These are phyloP conservation scores for Backusella westeae DNA, from an alignment of 192 early-diverging fungal genomes.

Conservation along the genomic window DNA sequence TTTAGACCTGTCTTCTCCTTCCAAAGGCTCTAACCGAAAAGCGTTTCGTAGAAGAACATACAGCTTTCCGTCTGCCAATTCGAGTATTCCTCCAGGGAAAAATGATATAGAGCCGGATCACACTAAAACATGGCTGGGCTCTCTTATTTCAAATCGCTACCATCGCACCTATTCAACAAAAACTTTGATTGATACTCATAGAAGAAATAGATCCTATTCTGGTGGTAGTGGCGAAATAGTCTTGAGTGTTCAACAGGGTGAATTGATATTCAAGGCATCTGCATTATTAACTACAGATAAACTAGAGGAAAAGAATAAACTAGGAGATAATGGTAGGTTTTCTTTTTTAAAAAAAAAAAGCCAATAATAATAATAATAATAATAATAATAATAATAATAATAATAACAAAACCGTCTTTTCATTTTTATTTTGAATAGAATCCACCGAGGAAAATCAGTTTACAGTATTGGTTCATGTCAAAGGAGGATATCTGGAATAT, in stretches of 20 bases:
- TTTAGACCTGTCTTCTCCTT: neutral
- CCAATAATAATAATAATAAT: neutral
- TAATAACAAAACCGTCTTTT: neutral
- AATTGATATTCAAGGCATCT: slow-evolving; percentile 38
- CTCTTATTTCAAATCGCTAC: slow-evolving; percentile 17
- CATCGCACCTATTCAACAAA: slow-evolving; percentile 12
- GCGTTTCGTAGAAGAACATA: slow-evolving; percentile 15
- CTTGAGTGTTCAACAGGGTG: slow-evolving; percentile 30
- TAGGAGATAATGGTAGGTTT: neutral
- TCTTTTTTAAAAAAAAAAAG: neutral
- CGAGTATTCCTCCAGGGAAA: neutral
- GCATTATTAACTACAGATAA: neutral
- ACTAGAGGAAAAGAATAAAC: neutral
- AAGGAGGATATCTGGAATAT: slow-evolving; percentile 56
- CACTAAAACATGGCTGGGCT: slow-evolving; percentile 32
- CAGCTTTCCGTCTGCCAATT: slow-evolving; percentile 33
- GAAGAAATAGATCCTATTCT: neutral
- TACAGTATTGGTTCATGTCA: slow-evolving; percentile 47
- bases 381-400: neutral
- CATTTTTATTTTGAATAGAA: neutral
- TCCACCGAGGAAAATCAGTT: neutral
- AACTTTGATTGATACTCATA: neutral
- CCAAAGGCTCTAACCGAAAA: neutral
- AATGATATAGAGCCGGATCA: slow-evolving; percentile 2
- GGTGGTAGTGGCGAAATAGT: slow-evolving; percentile 23